These are phyloP conservation scores for Botryotinia globosa DNA, from an alignment of 2,329 filamentous ascomycete species.

Conservation along the genomic window DNA sequence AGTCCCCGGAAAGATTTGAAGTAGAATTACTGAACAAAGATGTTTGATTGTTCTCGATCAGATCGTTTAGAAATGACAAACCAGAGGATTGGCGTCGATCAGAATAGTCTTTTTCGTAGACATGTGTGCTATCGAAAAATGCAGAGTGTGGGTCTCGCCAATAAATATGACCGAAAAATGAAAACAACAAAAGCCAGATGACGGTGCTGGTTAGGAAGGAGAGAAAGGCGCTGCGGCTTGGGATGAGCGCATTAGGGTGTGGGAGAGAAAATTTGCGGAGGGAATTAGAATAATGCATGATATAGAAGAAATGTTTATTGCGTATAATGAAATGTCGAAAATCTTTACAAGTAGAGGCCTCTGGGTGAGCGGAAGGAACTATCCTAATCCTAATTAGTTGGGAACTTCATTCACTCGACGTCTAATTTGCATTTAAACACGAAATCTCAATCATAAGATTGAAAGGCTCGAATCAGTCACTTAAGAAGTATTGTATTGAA, in stretches of 20 bases:
- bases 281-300: not conserved
- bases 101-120: conserved; percentile 28
- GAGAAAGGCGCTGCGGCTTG: not conserved
- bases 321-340: not conserved
- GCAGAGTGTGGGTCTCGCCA: conserved; percentile 29
- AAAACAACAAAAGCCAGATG: conserved; percentile 19
- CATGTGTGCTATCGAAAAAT: conserved; percentile 25
- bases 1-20: conserved; percentile 3
- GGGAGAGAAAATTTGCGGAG: not conserved
- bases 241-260: not conserved
- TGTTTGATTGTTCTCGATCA: not conserved
- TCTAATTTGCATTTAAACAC: not conserved
- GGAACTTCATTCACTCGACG: not conserved
- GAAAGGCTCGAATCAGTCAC: not conserved
- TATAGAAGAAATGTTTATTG: not conserved
- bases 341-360: not conserved
- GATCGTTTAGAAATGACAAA: conserved; percentile 18
- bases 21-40: not conserved
- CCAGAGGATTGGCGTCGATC: conserved; percentile 22
- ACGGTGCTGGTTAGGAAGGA: not conserved
- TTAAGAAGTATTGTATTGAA: not conserved
- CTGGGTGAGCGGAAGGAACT: not conserved
- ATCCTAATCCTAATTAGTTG: not conserved
- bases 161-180: conserved; percentile 20
- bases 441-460: not conserved